These are phyloP conservation scores for Pseudotsuga menziesii DNA, from an alignment of 75 land plant species.

Conservation along the genomic window DNA sequence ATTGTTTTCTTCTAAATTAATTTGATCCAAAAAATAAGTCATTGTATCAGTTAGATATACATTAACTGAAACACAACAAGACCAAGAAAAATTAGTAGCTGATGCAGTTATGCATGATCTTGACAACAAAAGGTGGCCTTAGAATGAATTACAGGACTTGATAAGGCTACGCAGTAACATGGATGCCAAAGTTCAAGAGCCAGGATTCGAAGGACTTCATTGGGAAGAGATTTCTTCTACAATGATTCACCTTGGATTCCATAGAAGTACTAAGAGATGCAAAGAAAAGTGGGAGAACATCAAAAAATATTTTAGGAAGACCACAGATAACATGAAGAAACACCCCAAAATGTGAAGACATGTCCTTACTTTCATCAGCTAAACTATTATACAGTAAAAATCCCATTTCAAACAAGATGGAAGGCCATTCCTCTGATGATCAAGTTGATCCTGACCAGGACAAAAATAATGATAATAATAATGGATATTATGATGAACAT, in stretches of 20 bases:
- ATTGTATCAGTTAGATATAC: too few species aligned
- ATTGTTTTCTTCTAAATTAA: too few species aligned
- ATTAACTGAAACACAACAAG: background rate
- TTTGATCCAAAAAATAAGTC: too few species aligned
- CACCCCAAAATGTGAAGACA: constrained; percentile 49
- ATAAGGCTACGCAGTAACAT: constrained; percentile 53
- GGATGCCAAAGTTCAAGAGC: constrained; percentile 41
- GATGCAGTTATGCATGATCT: background rate
- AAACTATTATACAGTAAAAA: constrained; percentile 32
- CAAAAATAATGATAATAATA: background rate
- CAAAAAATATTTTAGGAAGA: constrained; percentile 82
- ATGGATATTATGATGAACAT: constrained; percentile 9
- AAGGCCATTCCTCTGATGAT: background rate
- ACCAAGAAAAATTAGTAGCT: background rate
- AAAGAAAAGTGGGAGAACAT: constrained; percentile 93
- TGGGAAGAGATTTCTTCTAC: constrained; percentile 70
- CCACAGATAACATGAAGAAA: constrained; percentile 44
- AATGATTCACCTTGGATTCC: constrained; percentile 51
- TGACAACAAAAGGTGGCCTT: constrained; percentile 55
- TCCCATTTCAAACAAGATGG: background rate
- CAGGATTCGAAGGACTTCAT: constrained; percentile 48
- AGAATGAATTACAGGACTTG: constrained; percentile 60
- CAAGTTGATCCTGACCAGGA: background rate
- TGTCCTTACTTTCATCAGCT: constrained; percentile 68
- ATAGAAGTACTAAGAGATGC: constrained; percentile 61